phyloP scores from a whole-genome alignment of 768 basidiomycete species.

The Mycena galopus region DNA sequence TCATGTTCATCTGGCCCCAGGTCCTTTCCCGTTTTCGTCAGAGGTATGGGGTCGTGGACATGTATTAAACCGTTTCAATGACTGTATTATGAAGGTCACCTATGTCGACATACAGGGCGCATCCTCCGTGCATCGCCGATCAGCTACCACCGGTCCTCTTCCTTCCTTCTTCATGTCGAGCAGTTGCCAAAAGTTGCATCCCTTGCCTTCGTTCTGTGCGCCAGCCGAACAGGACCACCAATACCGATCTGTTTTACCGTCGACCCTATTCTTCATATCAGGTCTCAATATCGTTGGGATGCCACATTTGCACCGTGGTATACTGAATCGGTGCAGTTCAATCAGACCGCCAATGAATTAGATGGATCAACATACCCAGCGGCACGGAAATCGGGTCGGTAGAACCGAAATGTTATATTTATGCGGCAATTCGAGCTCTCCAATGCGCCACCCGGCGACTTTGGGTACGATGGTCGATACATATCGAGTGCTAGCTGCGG shows the following conservation, averaged over 20 bases:
- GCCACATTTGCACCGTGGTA: slow-evolving; percentile 80
- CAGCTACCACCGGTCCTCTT: slow-evolving; percentile 61
- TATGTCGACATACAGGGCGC: too few species aligned
- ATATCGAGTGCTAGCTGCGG: slow-evolving; percentile 79
- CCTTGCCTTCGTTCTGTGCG: slow-evolving; percentile 87
- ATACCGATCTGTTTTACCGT: slow-evolving; percentile 68
- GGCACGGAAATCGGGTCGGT: slow-evolving; percentile 83
- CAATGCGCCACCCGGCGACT: slow-evolving; percentile 41
- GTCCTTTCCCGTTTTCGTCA: too few species aligned
- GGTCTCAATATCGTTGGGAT: slow-evolving; percentile 78
- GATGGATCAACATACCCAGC: slow-evolving; percentile 28
- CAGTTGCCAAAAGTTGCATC: slow-evolving; percentile 80
- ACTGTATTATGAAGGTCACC: too few species aligned
- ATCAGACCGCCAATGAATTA: neutral
- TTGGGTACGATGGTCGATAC: slow-evolving; percentile 72
- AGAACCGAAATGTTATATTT: slow-evolving; percentile 91
- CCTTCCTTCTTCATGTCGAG: slow-evolving; percentile 80
- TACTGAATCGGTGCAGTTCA: slow-evolving; percentile 47
- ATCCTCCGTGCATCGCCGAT: neutral
- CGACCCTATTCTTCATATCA: slow-evolving; percentile 82
- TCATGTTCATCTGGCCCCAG: too few species aligned
- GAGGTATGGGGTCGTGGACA: too few species aligned
- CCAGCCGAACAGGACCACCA: slow-evolving; percentile 90
- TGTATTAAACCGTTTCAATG: too few species aligned
- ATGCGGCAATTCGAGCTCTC: slow-evolving; percentile 78